Evolutionary conservation across 108 stramenopile species (phyloP).

Genomic region (Chaetoceros muelleri): DNA sequence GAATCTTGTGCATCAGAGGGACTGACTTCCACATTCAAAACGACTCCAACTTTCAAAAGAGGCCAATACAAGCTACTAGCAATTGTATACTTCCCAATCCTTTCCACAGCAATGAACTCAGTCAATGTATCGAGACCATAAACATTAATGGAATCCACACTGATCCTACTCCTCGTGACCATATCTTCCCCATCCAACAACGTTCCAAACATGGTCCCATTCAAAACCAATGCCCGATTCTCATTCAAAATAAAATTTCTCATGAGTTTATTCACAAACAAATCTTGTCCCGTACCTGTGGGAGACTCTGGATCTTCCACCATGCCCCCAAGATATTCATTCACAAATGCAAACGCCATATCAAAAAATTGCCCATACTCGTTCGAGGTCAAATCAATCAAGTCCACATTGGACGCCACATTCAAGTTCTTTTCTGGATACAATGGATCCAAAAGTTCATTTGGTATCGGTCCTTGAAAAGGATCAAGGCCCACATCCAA

Average conservation of each 20-base stretch:
- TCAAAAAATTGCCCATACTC: background rate
- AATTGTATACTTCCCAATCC: background rate
- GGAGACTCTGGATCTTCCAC: background rate
- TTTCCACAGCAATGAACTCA: background rate
- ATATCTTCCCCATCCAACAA: background rate
- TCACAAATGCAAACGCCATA: background rate
- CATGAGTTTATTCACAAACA: background rate
- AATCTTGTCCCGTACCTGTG: background rate
- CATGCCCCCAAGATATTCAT: background rate
- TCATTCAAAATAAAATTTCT: background rate
- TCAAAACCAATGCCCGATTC: background rate
- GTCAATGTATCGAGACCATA: background rate
- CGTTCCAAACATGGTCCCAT: background rate
- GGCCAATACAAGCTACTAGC: background rate
- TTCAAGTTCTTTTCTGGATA: background rate
- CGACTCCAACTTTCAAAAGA: background rate
- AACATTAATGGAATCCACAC: background rate
- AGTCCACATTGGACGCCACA: background rate
- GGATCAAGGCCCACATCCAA: background rate
- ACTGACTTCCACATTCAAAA: background rate
- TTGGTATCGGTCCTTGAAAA: background rate
- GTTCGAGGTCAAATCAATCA: background rate
- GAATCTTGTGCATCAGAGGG: background rate
- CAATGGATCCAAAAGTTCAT: background rate
- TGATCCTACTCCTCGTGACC: background rate